Evolutionary conservation across 257 asterid species (phyloP), one percentile per base, ranked within the genome.

Genomic region (Primulina eburnea): DNA sequence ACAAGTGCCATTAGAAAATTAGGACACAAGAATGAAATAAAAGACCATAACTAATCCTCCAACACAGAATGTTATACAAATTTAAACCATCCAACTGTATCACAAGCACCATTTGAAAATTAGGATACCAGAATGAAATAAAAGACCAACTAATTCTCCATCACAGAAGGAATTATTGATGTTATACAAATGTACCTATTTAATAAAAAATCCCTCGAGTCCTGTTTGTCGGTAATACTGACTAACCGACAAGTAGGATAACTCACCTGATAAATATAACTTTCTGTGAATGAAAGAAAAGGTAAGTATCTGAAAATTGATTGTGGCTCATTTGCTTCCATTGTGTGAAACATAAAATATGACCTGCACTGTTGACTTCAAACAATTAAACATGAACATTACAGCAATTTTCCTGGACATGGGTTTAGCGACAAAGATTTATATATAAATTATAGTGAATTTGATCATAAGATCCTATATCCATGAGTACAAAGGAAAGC

Each of bases 211-310:
- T 60, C 32, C 24, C 52, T 66, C 18, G 59, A 24, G 52, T 47
- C 12, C 43, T 56, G n/a, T 69, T 33, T 28, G 29, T 60, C 59
- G 29, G 60, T 71, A 62, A 29, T 26, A 62, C 59, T 59, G 33
- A 26, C 58, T 59, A 53, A 8, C 2, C 53, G 70, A 60, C 28
- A 28, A 29, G n/a, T 26, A 69, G 73, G 72, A 73, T 37, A 67
- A 62, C 35, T 63, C 60, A 91, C 97, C 97, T 94, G 97, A 83
- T 94, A 94, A 58, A 94, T 89, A 76, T 77, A 94, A 78, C 99
- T 89, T 78, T 91, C 99, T 35, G 92, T 81, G 73, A 94, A 91
- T 6, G 97, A 88, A 70, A 94, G 97, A 69, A 94, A 70, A 7
- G 99, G 99, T 24, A 94, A 84, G 84, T 83, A 83, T 80, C 75